Percentiles rank a stretch among this genome's conserved stretches.
phyloP scores from a whole-genome alignment of 306 rosid genomes.

The Castanea mollissima region DNA sequence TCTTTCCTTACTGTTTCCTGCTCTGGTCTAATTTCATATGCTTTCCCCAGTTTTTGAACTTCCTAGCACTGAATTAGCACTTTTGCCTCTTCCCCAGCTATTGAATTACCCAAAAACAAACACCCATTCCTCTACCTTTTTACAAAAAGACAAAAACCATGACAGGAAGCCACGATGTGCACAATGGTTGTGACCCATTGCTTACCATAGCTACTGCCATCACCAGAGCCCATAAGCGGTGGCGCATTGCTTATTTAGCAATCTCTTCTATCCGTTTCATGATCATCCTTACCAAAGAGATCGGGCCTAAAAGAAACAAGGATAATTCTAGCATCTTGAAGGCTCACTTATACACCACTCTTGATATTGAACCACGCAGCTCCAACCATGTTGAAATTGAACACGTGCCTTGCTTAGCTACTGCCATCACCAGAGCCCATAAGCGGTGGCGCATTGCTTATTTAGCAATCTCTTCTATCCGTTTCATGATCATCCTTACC shows the following conservation, averaged over 20 bases:
- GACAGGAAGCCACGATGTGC: constrained; percentile 16
- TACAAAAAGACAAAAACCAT: constrained; percentile 4
- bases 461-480: constrained; percentile 44
- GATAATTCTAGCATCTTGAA: constrained; percentile 20
- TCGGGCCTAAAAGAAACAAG: constrained; percentile 31
- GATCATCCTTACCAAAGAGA: constrained; percentile 44
- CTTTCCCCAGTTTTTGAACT: constrained; percentile 15
- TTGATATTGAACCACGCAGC: constrained; percentile 31
- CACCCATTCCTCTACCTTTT: background rate
- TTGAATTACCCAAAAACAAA: no score
- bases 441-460: constrained; percentile 67
- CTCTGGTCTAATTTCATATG: background rate
- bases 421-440: constrained; percentile 32
- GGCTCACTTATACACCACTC: constrained; percentile 18
- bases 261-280: constrained; percentile 53
- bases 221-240: constrained; percentile 44
- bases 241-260: constrained; percentile 61
- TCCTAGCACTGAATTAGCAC: no score
- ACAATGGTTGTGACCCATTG: constrained; percentile 3
- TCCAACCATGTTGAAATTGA: background rate
- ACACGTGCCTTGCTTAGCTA: background rate
- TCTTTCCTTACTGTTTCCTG: background rate
- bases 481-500: constrained; percentile 54
- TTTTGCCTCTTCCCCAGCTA: no score
- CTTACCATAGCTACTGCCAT: constrained; percentile 29